phyloP scores from a whole-genome alignment of 768 basidiomycete genomes.

The Tulasnella sp. region DNA sequence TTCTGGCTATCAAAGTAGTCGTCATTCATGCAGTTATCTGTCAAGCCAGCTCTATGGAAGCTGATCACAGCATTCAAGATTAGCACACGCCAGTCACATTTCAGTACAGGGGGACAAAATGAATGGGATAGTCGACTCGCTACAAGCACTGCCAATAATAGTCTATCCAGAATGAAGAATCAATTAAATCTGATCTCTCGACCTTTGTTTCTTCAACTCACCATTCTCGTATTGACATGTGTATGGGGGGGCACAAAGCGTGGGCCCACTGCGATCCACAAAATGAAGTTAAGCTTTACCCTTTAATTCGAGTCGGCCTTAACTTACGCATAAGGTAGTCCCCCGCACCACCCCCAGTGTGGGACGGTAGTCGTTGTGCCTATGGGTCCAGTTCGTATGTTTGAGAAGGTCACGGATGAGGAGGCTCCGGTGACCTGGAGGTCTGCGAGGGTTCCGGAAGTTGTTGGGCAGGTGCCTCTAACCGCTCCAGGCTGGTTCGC shows the following conservation, averaged over 20 bases:
- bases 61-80: not conserved
- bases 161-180: too few relatives aligned
- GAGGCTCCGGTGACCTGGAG: not conserved
- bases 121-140: not conserved
- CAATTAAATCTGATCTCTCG: too few relatives aligned
- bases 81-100: not conserved
- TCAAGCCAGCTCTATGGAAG: too few relatives aligned
- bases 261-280: not conserved
- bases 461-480: conserved; percentile 16
- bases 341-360: not conserved
- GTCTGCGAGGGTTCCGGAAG: not conserved
- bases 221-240: not conserved
- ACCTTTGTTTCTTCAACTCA: not conserved
- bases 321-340: not conserved
- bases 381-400: conserved; percentile 9
- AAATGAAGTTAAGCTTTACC: not conserved
- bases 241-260: not conserved
- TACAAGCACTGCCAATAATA: not conserved
- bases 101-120: too few relatives aligned
- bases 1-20: conserved; percentile 49
- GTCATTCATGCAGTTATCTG: conserved; percentile 47
- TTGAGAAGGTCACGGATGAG: not conserved
- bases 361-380: not conserved
- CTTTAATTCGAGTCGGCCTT: not conserved
- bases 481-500: conserved; percentile 9